A percentile compares a stretch with the other conserved stretches of the same genome.
These are phyloP conservation scores for Solanum acaule DNA, from an alignment of 257 asterid genomes.

Conservation along the genomic window DNA sequence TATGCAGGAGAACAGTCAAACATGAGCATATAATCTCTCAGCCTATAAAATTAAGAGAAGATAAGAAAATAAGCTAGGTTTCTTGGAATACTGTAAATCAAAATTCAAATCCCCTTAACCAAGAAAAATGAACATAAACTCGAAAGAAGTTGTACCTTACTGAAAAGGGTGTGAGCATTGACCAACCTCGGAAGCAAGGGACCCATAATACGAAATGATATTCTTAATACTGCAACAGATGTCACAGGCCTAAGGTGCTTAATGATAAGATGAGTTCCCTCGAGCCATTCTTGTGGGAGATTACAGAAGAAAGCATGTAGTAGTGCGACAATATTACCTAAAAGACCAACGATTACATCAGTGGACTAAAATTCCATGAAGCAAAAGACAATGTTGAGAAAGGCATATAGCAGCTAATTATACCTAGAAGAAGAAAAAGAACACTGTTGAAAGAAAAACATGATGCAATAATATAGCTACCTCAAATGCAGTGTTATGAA, in stretches of 20 bases:
- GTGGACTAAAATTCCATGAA: neutral
- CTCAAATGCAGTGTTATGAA: neutral
- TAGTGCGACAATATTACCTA: constrained; percentile 92
- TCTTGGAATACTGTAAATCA: neutral
- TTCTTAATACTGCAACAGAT: constrained; percentile 85
- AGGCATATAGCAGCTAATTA: neutral
- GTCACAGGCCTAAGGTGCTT: constrained; percentile 91
- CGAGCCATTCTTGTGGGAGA: constrained; percentile 96
- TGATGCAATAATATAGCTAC: neutral
- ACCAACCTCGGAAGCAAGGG: constrained; percentile 93
- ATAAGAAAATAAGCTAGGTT: neutral
- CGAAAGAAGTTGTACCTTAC: constrained; percentile 41
- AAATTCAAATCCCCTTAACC: neutral
- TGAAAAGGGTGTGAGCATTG: constrained; percentile 80
- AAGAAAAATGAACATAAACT: neutral
- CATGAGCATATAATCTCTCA: neutral
- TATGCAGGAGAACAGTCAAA: neutral
- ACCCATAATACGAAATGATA: constrained; percentile 93
- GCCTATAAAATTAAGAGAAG: neutral
- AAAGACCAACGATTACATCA: neutral
- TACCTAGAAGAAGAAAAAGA: neutral
- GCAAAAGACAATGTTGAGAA: neutral
- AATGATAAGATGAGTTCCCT: constrained; percentile 76
- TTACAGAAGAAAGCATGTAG: constrained; percentile 84
- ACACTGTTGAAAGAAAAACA: neutral